A percentile compares a stretch with the other conserved stretches of the same genome.
Conservation (phyloP, 768 basidiomycete species). For the Pholiota microspora region DNA sequence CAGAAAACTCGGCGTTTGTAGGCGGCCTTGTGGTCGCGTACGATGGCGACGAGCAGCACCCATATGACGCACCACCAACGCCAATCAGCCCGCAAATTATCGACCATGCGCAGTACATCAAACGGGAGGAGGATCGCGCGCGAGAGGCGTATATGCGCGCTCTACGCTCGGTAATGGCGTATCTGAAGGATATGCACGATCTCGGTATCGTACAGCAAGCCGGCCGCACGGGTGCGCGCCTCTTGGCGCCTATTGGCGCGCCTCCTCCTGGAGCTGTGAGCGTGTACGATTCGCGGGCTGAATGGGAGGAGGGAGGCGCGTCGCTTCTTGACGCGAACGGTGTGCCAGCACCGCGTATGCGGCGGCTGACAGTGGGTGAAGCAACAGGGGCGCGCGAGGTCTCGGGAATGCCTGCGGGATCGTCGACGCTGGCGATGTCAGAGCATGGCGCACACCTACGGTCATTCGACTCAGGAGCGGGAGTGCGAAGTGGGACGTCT, state of each 20-base stretch:
- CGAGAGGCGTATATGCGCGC: constrained; percentile 76
- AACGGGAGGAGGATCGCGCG: constrained; percentile 69
- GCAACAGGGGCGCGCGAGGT: constrained; percentile 45
- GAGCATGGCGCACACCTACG: constrained; percentile 58
- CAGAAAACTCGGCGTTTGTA: constrained; percentile 60
- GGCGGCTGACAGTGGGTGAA: constrained; percentile 70
- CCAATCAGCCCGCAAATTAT: constrained; percentile 40
- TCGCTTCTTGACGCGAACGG: background rate
- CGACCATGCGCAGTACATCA: constrained; percentile 45
- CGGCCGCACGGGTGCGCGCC: constrained; percentile 4
- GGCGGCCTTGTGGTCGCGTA: constrained; percentile 43
- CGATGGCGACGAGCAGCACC: constrained; percentile 16
- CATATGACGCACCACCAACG: constrained; percentile 9
- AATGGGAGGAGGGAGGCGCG: background rate
- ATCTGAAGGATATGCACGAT: constrained; percentile 94
- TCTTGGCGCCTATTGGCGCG: background rate
- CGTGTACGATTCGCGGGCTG: constrained; percentile 41
- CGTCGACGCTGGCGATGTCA: constrained; percentile 36
- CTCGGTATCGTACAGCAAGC: constrained; percentile 68
- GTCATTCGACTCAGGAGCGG: constrained; percentile 60
- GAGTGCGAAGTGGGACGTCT: constrained; percentile 56
- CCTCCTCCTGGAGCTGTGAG: constrained; percentile 34
- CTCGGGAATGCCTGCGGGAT: constrained; percentile 46
- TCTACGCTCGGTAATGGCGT: constrained; percentile 91
- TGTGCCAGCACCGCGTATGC: constrained; percentile 40